Evolutionary conservation across 2,329 filamentous ascomycete species (phyloP).

Genomic region (Sarocladium oryzae): DNA sequence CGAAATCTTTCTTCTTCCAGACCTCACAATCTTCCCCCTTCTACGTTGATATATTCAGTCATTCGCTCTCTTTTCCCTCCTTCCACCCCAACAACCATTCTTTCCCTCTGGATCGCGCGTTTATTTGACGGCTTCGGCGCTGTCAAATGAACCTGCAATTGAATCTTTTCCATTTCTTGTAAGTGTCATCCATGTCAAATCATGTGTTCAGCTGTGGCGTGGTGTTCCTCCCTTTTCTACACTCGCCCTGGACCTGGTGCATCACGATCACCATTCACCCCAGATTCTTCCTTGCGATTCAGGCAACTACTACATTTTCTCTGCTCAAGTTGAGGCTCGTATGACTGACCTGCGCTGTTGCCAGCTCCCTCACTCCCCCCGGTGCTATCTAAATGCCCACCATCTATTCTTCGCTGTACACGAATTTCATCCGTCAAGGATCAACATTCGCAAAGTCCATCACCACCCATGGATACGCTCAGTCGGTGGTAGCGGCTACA

Average conservation of each 20-base stretch:
- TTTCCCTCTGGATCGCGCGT: constrained; percentile 55
- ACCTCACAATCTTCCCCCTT: not conserved
- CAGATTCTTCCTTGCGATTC: constrained; percentile 7
- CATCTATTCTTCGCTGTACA: constrained; percentile 62
- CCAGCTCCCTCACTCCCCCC: constrained; percentile 49
- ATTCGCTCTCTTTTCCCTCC: constrained; percentile 15
- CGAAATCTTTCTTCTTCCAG: too few species aligned
- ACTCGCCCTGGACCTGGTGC: not conserved
- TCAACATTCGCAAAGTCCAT: constrained; percentile 80
- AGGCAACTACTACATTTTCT: not conserved
- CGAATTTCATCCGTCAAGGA: constrained; percentile 92
- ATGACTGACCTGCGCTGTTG: constrained; percentile 18
- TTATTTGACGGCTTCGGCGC: constrained; percentile 79
- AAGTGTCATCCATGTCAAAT: constrained; percentile 28
- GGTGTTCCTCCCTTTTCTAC: not conserved
- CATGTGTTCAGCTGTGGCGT: constrained; percentile 9
- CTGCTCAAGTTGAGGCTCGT: not conserved
- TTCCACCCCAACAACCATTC: constrained; percentile 12
- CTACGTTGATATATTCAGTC: constrained; percentile 10
- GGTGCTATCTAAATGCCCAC: constrained; percentile 85
- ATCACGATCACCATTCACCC: constrained; percentile 5
- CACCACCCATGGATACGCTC: constrained; percentile 94
- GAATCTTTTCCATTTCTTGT: constrained; percentile 56
- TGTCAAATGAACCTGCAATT: constrained; percentile 99
- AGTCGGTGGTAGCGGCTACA: constrained; percentile 92